Conservation (phyloP, 495 filamentous ascomycete genomes). For the Hypomontagnella submonticulosa region DNA sequence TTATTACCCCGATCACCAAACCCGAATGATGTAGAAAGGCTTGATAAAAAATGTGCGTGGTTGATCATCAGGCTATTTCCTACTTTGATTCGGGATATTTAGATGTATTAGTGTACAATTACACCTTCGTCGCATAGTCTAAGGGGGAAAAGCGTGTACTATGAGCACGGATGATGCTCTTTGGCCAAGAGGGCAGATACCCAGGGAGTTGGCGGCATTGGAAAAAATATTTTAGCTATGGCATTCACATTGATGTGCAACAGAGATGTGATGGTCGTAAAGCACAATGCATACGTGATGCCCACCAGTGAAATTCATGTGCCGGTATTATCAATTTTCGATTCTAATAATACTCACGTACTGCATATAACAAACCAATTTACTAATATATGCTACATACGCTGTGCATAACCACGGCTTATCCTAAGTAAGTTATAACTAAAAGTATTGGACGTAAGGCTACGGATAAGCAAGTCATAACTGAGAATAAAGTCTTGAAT, state of each 20-base stretch:
- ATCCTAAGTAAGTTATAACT: too few relatives aligned
- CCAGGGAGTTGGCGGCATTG: conserved; percentile 39
- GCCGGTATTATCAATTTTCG: too few relatives aligned
- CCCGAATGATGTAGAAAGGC: too few relatives aligned
- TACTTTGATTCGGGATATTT: neutral
- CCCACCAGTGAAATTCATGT: too few relatives aligned
- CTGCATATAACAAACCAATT: too few relatives aligned
- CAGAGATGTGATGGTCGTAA: neutral
- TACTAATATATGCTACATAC: too few relatives aligned
- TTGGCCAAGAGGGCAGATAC: conserved; percentile 37
- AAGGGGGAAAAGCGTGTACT: conserved; percentile 13
- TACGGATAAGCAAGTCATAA: too few relatives aligned
- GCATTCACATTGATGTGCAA: neutral
- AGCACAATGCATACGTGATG: neutral
- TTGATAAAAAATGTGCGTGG: neutral
- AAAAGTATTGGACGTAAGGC: too few relatives aligned
- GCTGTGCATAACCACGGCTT: too few relatives aligned
- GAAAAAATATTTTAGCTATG: neutral
- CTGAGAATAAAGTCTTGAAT: too few relatives aligned
- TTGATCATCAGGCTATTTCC: conserved; percentile 1
- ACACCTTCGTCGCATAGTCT: conserved; percentile 3
- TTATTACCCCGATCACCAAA: too few relatives aligned
- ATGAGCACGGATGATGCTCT: conserved; percentile 28
- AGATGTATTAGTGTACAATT: conserved; percentile 8
- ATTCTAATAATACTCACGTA: too few relatives aligned